Base-by-base conservation (phyloP, 1,284 basidiomycete species). In the Ceratobasidium sp. region DNA sequence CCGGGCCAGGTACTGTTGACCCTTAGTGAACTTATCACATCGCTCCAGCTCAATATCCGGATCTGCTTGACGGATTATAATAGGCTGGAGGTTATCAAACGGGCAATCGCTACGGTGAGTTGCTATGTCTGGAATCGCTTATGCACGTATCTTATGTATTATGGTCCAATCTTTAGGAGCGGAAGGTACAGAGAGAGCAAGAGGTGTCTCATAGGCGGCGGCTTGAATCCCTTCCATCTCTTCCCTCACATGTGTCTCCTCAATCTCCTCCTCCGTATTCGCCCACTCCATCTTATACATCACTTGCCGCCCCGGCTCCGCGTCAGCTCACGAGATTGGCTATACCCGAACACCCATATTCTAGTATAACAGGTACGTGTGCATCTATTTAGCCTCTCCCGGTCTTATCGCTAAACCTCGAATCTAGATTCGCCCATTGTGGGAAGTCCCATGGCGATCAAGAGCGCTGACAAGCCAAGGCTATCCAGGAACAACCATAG, bases 11-110 rank as follows among this genome's bases (percentile, higher is more conserved):
- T 32, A n/a, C 53, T 69, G 18, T 45, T 60, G 58, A 69, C 65
- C 0, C 55, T 69, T 18, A 43, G 28, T 23, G 53, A 69, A 26
- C 46, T 65, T 1, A 16, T 69, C 14, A 53, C 28, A 41, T 34
- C 65, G 41, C 26, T 69, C 23, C 52, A 28, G 23, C 58, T 52
- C 52, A 46, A 69, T 32, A 14, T 69, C 18, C 52, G 41, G 21
- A 16, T 53, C 5, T 53, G 65, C 23, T 39, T 69, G n/a, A 41
- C 58, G 2, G 14, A 16, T 2, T 69, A 39, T 32, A 69, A 69
- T 34, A 43, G 21, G 8, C 53, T 57, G 3, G 65, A 69, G 34
- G 1, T 32, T 8, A n/a, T 57, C 32, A 69, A 58, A 18, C 52
- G 53, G 32, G 8, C 12, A 12, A 39, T 18, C 8, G 32, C 34